These are phyloP conservation scores for Boletus semigastroideus DNA, from an alignment of 1,284 basidiomycete genomes.

Conservation along the genomic window DNA sequence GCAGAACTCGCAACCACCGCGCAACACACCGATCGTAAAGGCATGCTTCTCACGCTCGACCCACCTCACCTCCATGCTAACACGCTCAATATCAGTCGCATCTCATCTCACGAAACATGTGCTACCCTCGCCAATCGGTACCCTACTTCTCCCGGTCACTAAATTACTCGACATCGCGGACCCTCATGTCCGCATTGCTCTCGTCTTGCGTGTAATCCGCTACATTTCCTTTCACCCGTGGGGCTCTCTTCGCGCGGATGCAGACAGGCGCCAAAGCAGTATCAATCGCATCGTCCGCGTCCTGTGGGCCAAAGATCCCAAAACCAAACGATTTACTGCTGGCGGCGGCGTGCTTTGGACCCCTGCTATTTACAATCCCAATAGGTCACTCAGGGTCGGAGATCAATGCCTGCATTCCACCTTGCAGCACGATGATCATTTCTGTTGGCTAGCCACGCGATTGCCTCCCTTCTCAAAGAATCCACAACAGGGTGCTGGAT, in stretches of 20 bases:
- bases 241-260: conserved; percentile 65
- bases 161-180: conserved; percentile 38
- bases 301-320: conserved; percentile 42
- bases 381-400: conserved; percentile 25
- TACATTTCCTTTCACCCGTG: conserved; percentile 71
- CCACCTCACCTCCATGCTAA: conserved; percentile 7
- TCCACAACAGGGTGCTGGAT: conserved; percentile 24
- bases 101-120: conserved; percentile 35
- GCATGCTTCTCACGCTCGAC: conserved; percentile 9
- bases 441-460: conserved; percentile 34
- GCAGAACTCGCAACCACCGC: conserved; percentile 33
- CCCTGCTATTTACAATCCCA: conserved; percentile 41
- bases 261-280: conserved; percentile 45
- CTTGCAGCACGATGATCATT: conserved; percentile 20
- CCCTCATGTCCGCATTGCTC: conserved; percentile 39
- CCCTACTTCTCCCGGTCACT: conserved; percentile 44
- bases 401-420: conserved; percentile 12
- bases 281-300: conserved; percentile 46
- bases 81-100: conserved; percentile 34
- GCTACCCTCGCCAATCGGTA: conserved; percentile 49
- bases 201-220: conserved; percentile 64
- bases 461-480: conserved; percentile 31
- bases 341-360: conserved; percentile 65
- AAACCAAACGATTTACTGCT: conserved; percentile 37
- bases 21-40: conserved; percentile 38